Percentiles rank a stretch among this genome's conserved stretches.
Conservation (phyloP, 148 eudicot genomes). For the Arbutus unedo region DNA sequence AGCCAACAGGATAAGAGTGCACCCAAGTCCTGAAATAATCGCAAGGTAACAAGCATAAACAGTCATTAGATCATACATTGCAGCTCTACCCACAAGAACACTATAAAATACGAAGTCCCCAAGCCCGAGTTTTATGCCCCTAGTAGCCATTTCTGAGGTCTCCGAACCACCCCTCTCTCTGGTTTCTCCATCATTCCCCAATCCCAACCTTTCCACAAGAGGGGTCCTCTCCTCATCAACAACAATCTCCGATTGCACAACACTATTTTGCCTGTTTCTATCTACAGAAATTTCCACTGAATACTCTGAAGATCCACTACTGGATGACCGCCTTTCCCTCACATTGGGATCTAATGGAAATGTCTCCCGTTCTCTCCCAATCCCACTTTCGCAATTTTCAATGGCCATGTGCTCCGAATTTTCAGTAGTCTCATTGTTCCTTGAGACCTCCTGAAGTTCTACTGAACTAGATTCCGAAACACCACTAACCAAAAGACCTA, state of each 20-base stretch:
- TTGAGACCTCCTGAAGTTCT: conserved; percentile 44
- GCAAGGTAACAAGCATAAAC: conserved; percentile 99
- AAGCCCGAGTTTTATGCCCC: conserved; percentile 83
- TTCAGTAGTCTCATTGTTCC: conserved; percentile 2
- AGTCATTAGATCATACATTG: conserved; percentile 98
- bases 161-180: conserved; percentile 25
- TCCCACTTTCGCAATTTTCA: conserved; percentile 23
- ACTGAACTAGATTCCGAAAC: conserved; percentile 47
- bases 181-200: conserved; percentile 21
- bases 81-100: conserved; percentile 97
- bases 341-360: conserved; percentile 46
- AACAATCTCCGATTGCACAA: conserved; percentile 26
- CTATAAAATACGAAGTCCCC: conserved; percentile 94
- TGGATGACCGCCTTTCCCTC: conserved; percentile 23
- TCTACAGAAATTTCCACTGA: conserved; percentile 9
- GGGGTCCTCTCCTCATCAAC: conserved; percentile 43
- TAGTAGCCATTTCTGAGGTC: not conserved
- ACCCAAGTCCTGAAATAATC: conserved; percentile 87
- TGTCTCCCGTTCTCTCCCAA: conserved; percentile 38
- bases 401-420: conserved; percentile 7
- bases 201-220: conserved; percentile 32
- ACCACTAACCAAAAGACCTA: conserved; percentile 60
- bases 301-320: conserved; percentile 11
- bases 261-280: not conserved
- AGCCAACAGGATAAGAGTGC: conserved; percentile 81